phyloP scores from a whole-genome alignment of 306 rosid genomes.

The Comarum palustre region DNA sequence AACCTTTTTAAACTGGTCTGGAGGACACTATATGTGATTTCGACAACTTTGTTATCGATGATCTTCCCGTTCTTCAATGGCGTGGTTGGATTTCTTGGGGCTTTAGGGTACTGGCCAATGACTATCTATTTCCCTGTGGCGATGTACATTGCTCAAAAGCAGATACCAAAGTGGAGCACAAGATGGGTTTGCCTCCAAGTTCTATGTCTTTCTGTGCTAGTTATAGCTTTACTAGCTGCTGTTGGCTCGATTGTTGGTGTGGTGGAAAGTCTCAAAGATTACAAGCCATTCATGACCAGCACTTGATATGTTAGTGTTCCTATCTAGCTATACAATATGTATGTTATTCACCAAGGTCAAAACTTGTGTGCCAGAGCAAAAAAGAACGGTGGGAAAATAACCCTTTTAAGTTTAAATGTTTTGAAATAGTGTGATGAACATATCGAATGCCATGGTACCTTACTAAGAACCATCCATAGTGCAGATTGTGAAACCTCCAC shows the following conservation, averaged over 20 bases:
- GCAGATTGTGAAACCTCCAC: slow-evolving; percentile 16
- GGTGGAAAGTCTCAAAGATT: slow-evolving; percentile 35
- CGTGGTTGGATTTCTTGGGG: slow-evolving; percentile 66
- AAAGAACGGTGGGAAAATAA: background rate
- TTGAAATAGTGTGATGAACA: background rate
- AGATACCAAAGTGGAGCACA: slow-evolving; percentile 59
- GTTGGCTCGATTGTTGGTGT: slow-evolving; percentile 60
- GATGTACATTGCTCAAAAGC: slow-evolving; percentile 59
- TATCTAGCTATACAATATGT: background rate
- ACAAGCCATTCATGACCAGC: slow-evolving; percentile 45
- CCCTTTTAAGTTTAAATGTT: background rate
- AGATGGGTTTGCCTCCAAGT: slow-evolving; percentile 58
- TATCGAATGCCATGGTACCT: background rate
- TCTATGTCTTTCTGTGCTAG: slow-evolving; percentile 47
- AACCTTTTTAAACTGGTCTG: slow-evolving; percentile 55
- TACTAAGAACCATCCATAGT: slow-evolving; percentile 23
- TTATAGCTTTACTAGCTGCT: slow-evolving; percentile 47
- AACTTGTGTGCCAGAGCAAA: background rate
- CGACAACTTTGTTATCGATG: slow-evolving; percentile 53
- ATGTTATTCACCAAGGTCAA: slow-evolving; percentile 8
- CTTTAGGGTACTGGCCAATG: slow-evolving; percentile 69
- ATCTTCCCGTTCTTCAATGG: slow-evolving; percentile 68
- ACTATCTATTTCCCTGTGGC: slow-evolving; percentile 63
- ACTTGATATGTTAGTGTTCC: slow-evolving; percentile 11
- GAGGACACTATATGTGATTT: slow-evolving; percentile 52